phyloP scores from a whole-genome alignment of 108 stramenopile species.

The Pelagomonas calceolata region DNA sequence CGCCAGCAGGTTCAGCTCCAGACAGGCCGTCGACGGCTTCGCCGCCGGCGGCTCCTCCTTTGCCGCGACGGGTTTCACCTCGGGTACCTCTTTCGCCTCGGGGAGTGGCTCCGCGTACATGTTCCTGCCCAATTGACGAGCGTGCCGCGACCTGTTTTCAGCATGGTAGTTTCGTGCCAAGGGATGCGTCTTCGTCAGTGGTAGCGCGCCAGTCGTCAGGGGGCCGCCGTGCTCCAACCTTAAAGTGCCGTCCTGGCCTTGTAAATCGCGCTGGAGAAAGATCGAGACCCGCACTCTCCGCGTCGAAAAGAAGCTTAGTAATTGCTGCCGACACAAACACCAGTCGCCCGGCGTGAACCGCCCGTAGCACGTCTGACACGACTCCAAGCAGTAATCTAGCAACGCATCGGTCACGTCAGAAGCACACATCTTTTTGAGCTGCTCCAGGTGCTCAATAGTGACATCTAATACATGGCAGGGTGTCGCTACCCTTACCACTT shows the following conservation, averaged over 20 bases:
- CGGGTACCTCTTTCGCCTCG: not conserved
- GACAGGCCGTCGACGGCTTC: slow-evolving; percentile 8
- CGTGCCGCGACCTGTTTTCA: no score
- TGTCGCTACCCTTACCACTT: slow-evolving; percentile 25
- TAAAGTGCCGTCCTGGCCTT: slow-evolving; percentile 29
- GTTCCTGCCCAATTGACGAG: slow-evolving; percentile 5
- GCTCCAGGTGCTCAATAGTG: slow-evolving; percentile 33
- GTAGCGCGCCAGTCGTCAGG: slow-evolving; percentile 6
- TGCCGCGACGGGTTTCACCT: not conserved
- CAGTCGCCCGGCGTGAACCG: slow-evolving; percentile 19
- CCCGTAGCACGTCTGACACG: slow-evolving; percentile 18
- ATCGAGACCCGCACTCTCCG: slow-evolving; percentile 34
- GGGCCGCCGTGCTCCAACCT: slow-evolving; percentile 16
- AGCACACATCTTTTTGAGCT: slow-evolving; percentile 14
- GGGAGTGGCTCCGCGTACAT: not conserved
- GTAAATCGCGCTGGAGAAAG: slow-evolving; percentile 34
- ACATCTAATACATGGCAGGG: slow-evolving; percentile 38
- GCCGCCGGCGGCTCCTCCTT: no score
- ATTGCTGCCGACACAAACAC: slow-evolving; percentile 18
- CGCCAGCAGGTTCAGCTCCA: slow-evolving; percentile 35
- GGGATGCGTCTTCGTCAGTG: slow-evolving; percentile 4
- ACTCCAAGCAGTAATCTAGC: slow-evolving; percentile 17
- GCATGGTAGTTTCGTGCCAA: not conserved
- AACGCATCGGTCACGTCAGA: slow-evolving; percentile 25
- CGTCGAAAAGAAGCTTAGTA: slow-evolving; percentile 31